Conservation (phyloP, 2,329 filamentous ascomycete species). For the Neonectria coccinea region DNA sequence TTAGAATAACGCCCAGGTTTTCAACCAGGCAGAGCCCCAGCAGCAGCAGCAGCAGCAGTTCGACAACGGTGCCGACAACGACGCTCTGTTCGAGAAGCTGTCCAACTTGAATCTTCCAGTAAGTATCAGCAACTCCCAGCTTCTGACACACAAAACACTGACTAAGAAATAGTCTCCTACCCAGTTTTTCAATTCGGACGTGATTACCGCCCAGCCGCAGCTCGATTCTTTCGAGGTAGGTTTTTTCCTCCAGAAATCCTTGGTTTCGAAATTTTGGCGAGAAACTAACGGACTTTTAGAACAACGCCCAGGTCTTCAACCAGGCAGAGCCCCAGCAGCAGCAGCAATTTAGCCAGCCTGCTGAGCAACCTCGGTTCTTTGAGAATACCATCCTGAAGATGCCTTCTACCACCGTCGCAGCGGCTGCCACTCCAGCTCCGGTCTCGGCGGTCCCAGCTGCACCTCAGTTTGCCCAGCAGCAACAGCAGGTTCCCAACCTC, state of each 20-base stretch:
- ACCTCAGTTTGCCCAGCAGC: too few species aligned
- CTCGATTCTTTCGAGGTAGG: not conserved
- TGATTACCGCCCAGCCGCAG: not conserved
- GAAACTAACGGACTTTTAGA: not conserved
- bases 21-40: not conserved
- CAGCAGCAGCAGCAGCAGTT: not conserved
- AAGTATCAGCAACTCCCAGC: not conserved
- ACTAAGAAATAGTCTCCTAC: not conserved
- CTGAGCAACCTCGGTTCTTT: not conserved
- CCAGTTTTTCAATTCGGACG: not conserved
- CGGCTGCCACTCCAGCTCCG: too few species aligned
- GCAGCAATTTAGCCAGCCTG: not conserved
- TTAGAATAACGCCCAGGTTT: not conserved
- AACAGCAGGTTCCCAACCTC: too few species aligned
- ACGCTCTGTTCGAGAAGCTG: not conserved
- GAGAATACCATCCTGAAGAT: not conserved
- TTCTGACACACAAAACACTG: not conserved
- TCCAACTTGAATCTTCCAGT: not conserved
- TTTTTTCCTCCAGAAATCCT: not conserved
- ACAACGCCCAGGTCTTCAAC: not conserved
- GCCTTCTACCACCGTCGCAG: too few species aligned
- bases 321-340: not conserved
- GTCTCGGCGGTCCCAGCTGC: too few species aligned
- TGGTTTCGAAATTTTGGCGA: not conserved
- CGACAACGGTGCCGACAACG: too few species aligned